These are phyloP conservation scores for Aureobasidium sp. DNA, from an alignment of 2,329 filamentous ascomycete species.

Conservation along the genomic window DNA sequence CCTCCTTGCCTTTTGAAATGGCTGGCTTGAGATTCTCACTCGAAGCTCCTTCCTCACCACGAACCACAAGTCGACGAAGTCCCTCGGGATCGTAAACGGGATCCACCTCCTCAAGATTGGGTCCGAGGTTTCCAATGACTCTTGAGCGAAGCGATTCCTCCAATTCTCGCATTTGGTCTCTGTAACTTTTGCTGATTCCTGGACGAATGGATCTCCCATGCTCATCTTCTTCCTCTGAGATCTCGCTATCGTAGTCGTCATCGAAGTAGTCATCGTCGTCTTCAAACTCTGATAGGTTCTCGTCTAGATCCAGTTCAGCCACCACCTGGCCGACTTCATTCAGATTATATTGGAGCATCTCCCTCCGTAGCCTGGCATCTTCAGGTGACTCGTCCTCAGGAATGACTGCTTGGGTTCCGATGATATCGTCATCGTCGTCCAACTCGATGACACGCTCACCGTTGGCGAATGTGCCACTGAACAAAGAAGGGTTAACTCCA, in stretches of 20 bases:
- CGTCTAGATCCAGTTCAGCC: conserved; percentile 82
- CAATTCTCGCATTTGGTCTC: conserved; percentile 73
- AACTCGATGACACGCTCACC: conserved; percentile 35
- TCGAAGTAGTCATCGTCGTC: conserved; percentile 44
- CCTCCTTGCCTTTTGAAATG: conserved; percentile 5
- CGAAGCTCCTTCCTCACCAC: conserved; percentile 25
- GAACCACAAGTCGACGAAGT: conserved; percentile 46
- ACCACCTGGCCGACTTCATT: conserved; percentile 86
- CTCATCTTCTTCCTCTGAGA: conserved; percentile 61
- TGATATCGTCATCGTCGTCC: conserved; percentile 32
- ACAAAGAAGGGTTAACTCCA: background rate
- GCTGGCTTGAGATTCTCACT: conserved; percentile 15
- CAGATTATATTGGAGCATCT: conserved; percentile 87
- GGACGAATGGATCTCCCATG: conserved; percentile 63
- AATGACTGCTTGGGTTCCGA: conserved; percentile 44
- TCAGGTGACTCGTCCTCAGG: conserved; percentile 70
- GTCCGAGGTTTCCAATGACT: conserved; percentile 50
- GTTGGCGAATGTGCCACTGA: conserved; percentile 11
- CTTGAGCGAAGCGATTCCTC: conserved; percentile 63
- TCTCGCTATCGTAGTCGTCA: conserved; percentile 34
- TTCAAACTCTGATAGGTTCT: conserved; percentile 42
- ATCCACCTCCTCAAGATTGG: conserved; percentile 31
- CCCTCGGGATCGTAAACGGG: conserved; percentile 35
- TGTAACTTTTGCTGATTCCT: conserved; percentile 65
- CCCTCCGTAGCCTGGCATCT: conserved; percentile 67